Evolutionary conservation across 2,329 filamentous ascomycete species (phyloP).

Genomic region (Talaromyces verruculosus): DNA sequence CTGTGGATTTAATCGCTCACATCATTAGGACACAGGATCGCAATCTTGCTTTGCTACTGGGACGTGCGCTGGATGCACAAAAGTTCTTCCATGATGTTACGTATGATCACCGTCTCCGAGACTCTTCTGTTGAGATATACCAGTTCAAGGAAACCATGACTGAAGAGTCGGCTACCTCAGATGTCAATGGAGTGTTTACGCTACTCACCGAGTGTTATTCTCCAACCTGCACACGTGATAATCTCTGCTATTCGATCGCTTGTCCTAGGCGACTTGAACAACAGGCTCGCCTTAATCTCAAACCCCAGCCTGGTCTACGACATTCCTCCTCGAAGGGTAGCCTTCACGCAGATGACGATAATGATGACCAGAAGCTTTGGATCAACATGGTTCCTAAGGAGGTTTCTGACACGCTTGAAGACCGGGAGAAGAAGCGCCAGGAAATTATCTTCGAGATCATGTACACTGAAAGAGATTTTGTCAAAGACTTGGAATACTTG

Average conservation of each 20-base stretch:
- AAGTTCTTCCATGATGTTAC: constrained; percentile 99
- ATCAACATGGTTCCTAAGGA: constrained; percentile 98
- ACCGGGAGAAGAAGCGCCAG: constrained; percentile 94
- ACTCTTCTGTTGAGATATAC: constrained; percentile 93
- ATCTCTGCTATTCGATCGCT: constrained; percentile 96
- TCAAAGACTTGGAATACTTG: constrained; percentile 96
- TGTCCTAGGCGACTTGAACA: constrained; percentile 92
- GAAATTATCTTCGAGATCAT: constrained; percentile 98
- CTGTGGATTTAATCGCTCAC: constrained; percentile 90
- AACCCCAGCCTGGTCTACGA: constrained; percentile 84
- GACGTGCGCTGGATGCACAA: constrained; percentile 89
- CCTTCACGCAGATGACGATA: constrained; percentile 82
- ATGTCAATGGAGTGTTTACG: constrained; percentile 95
- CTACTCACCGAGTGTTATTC: constrained; percentile 96
- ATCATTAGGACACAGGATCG: constrained; percentile 97
- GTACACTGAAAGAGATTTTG: constrained; percentile 98
- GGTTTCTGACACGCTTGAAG: constrained; percentile 82
- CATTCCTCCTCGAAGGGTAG: constrained; percentile 67
- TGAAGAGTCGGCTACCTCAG: constrained; percentile 65
- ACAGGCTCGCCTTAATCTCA: constrained; percentile 88
- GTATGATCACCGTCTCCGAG: constrained; percentile 91
- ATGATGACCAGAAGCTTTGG: constrained; percentile 97
- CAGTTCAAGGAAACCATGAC: constrained; percentile 92
- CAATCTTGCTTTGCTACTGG: constrained; percentile 86
- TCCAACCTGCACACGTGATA: constrained; percentile 91